Percentiles rank a stretch among this genome's conserved stretches.
phyloP scores from a whole-genome alignment of 1,284 basidiomycete genomes.

The Rhodotorula sp. region DNA sequence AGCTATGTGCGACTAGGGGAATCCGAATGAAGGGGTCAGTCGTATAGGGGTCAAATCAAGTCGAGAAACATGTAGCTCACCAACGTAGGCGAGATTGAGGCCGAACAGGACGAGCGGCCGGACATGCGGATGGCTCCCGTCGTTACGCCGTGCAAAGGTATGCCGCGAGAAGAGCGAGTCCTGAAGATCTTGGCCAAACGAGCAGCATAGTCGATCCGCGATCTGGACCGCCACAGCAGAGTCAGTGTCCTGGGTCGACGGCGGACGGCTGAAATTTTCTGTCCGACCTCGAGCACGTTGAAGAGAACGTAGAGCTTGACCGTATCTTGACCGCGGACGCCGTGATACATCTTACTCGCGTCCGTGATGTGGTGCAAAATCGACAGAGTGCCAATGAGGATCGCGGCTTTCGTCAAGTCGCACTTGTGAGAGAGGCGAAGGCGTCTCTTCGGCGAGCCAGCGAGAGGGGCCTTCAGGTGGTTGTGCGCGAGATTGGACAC shows the following conservation, averaged over 20 bases:
- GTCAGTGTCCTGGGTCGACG: neutral
- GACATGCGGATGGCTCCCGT: conserved; percentile 55
- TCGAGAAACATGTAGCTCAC: conserved; percentile 54
- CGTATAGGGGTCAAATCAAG: neutral
- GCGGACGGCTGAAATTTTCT: neutral
- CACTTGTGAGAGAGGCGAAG: conserved; percentile 86
- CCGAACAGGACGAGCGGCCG: conserved; percentile 81
- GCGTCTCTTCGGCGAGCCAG: conserved; percentile 8
- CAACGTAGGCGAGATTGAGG: conserved; percentile 77
- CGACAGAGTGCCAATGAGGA: conserved; percentile 72
- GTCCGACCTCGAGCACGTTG: conserved; percentile 82
- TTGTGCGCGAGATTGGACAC: conserved; percentile 51
- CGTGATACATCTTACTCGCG: conserved; percentile 97
- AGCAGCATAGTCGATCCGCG: conserved; percentile 88
- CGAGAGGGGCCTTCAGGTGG: neutral
- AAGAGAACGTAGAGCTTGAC: conserved; percentile 99
- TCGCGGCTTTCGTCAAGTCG: conserved; percentile 75
- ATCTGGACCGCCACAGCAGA: conserved; percentile 60
- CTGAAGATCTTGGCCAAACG: conserved; percentile 95
- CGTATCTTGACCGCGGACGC: conserved; percentile 96
- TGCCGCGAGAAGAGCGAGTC: conserved; percentile 94
- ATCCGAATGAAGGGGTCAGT: neutral
- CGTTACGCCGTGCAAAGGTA: conserved; percentile 64
- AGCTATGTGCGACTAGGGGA: conserved; percentile 70
- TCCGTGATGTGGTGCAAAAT: conserved; percentile 82